A percentile compares a stretch with the other conserved stretches of the same genome.
These are phyloP conservation scores for Sarcocystis neurona DNA, from an alignment of 169 alveolate genomes.

Conservation along the genomic window DNA sequence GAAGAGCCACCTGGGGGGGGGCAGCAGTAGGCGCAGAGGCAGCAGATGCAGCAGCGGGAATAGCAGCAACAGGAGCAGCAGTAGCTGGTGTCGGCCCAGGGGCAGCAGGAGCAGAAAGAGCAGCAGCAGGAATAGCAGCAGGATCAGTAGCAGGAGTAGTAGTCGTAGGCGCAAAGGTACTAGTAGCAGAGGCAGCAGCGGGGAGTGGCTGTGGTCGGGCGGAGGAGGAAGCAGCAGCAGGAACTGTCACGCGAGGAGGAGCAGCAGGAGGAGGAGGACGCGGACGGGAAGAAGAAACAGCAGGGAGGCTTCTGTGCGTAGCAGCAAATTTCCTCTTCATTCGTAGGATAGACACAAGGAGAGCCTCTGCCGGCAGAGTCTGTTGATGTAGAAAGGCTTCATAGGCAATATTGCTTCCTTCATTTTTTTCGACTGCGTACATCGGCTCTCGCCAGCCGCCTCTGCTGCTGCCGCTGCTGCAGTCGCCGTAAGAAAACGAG, in stretches of 20 bases:
- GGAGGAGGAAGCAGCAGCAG: neutral
- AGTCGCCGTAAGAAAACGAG: neutral
- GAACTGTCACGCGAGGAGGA: neutral
- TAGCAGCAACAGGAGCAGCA: too few species aligned
- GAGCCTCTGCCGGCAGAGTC: too few species aligned
- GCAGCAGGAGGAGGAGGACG: neutral
- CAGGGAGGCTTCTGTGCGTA: neutral
- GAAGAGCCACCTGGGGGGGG: too few species aligned
- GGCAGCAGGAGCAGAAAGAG: too few species aligned
- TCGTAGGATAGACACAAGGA: neutral
- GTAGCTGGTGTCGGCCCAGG: too few species aligned
- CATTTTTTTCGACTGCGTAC: neutral
- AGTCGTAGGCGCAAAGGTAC: too few species aligned
- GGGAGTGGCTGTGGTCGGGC: conserved; percentile 1
- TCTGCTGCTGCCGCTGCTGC: neutral
- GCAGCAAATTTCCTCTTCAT: neutral
- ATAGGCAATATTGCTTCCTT: neutral
- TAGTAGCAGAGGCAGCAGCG: too few species aligned
- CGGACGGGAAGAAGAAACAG: neutral
- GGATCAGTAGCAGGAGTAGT: too few species aligned
- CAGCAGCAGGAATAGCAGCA: too few species aligned
- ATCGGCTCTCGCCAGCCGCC: conserved; percentile 19
- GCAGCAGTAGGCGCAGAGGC: too few species aligned
- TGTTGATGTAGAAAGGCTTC: neutral
- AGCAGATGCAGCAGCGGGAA: too few species aligned